Evolutionary conservation across 1,284 basidiomycete genomes (phyloP), one percentile per base, ranked within the genome.

Genomic region (Pseudozyma tsukubaensis): DNA sequence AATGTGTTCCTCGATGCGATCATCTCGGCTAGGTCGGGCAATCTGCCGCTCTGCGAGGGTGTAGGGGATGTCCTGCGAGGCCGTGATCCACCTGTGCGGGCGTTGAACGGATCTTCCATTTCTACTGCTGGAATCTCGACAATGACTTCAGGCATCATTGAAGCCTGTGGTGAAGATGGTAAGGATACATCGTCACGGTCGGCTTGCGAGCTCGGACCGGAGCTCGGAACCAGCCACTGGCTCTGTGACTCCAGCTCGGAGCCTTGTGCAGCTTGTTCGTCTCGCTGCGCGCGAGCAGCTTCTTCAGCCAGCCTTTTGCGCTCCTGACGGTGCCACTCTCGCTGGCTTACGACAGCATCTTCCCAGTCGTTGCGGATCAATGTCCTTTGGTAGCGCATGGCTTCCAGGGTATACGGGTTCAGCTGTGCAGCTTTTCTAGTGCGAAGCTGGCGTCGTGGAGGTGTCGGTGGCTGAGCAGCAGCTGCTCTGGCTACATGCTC

Each of bases 361-460:
- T 83, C 59, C 85, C 85, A 86, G 35, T 85, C 81, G 70, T 85
- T 85, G 24, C 69, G 70, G n/a, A 81, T 70, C 21, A 86, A 65
- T 4, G 74, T 59, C n/a, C 73, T 64, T 32, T 81, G 80, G 73
- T 86, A 86, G 35, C 59, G 65, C 13, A 77, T 60, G 18, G 82
- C 81, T 58, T 86, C 85, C 50, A 80, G 64, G 2, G 85, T 84
- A 56, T 85, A 86, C 0, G 85, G 85, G 16, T 83, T 81, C 43
- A 86, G 80, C 59, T 86, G 85, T 5, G 77, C 76, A 0, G 79
- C 72, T 0, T 85, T 85, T 2, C 85, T 80, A 3, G 67, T 59
- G 13, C 85, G 83, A 32, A 86, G 57, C 18, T 70, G 57, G 19
- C 70, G 76, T 3, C 75, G 61, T 5, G 72, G 79, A 9, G 76